A percentile compares a stretch with the other conserved stretches of the same genome.
phyloP scores from a whole-genome alignment of 306 rosid genomes.

The Hippophae gyantsensis region DNA sequence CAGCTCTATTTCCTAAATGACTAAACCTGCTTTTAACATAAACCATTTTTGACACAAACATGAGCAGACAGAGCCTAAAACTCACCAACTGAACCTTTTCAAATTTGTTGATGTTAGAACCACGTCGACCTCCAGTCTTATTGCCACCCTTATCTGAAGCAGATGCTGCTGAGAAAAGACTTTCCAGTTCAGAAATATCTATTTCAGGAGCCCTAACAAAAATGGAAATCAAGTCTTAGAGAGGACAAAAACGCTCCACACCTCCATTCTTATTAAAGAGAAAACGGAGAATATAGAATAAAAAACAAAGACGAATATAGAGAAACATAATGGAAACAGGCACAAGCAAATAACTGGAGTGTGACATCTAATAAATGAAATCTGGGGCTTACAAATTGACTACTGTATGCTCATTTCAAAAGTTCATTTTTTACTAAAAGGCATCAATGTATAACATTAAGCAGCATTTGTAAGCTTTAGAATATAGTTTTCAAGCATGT shows the following conservation, averaged over 20 bases:
- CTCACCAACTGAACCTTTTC: slow-evolving; percentile 95
- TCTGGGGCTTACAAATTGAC: neutral
- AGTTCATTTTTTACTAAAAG: neutral
- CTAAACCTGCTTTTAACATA: no score
- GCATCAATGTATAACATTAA: neutral
- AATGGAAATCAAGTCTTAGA: slow-evolving; percentile 5
- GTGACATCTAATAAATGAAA: neutral
- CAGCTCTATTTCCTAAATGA: no score
- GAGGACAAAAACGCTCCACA: slow-evolving; percentile 25
- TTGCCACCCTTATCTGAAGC: slow-evolving; percentile 53
- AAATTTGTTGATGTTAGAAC: slow-evolving; percentile 76
- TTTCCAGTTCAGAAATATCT: slow-evolving; percentile 95
- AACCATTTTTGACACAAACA: neutral
- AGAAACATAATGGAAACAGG: neutral
- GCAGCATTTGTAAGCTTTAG: slow-evolving; percentile 6
- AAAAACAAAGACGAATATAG: neutral
- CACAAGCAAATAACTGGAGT: slow-evolving; percentile 13
- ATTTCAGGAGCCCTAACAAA: slow-evolving; percentile 87
- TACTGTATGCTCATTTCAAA: neutral
- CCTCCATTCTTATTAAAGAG: slow-evolving; percentile 7
- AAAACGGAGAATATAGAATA: neutral
- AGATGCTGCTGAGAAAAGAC: slow-evolving; percentile 86
- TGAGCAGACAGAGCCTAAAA: neutral
- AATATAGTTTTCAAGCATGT: slow-evolving; percentile 3
- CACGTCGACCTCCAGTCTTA: slow-evolving; percentile 77